These are phyloP conservation scores for Solanum hybrid DNA, from an alignment of 305 asterid genomes.

Conservation along the genomic window DNA sequence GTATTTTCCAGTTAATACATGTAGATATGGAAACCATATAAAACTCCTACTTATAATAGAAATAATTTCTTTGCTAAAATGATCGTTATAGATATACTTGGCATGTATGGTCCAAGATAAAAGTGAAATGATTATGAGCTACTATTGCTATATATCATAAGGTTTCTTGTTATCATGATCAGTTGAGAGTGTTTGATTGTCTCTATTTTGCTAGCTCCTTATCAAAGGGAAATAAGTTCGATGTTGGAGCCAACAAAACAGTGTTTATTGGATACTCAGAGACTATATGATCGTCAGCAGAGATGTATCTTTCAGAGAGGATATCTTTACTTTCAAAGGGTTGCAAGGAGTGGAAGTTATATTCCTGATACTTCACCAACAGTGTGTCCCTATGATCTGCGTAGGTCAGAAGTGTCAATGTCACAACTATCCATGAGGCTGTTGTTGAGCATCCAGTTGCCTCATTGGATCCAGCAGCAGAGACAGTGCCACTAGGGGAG, in stretches of 20 bases:
- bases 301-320: not conserved
- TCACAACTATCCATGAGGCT: not conserved
- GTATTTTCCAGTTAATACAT: not conserved
- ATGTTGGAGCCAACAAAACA: not conserved
- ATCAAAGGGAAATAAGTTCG: not conserved
- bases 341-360: not conserved
- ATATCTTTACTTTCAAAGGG: not conserved
- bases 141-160: not conserved
- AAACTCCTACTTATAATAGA: no score
- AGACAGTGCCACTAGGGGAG: not conserved
- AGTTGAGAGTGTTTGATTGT: not conserved
- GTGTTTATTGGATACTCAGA: not conserved
- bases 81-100: not conserved
- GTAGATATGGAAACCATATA: not conserved
- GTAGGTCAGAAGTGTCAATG: not conserved
- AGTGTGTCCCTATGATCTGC: not conserved
- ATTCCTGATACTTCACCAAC: not conserved
- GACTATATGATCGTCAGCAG: not conserved
- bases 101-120: not conserved
- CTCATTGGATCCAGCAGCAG: not conserved
- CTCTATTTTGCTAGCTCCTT: not conserved
- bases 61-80: no score
- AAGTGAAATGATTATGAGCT: not conserved
- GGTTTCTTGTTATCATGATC: not conserved
- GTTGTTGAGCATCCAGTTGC: not conserved